Base-by-base conservation (phyloP, 306 rosid species). In the Vigna angularis region DNA sequence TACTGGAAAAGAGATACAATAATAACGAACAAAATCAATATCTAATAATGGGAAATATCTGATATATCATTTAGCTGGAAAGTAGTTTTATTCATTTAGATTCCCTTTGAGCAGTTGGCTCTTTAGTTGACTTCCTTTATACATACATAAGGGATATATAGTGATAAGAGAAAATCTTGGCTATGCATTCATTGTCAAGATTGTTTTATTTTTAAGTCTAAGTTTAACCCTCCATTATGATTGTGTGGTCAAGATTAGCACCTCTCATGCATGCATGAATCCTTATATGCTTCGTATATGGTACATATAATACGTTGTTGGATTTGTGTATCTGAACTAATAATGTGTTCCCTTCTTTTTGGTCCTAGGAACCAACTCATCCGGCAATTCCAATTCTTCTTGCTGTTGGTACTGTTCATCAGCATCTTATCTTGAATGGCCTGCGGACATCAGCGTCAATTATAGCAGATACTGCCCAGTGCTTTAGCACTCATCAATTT, bases 401-500 rank as follows among this genome's bases (percentile, higher is more conserved):
- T 51, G 98, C 99, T 62, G 93, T 95, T 47, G 99, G 99, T 74
- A 92, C 99, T 73, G 96, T 95, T 81, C 99, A 95, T 84, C 99
- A 95, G 88, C 99, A 95, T 88, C 93, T 95, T 73, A 95, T 95
- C 80, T 91, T 88, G 75, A 95, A 93, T 83, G 99, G 99, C 30
- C 83, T 93, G 86, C 90, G 99, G 69, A 91, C 80, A 89, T 95
- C 98, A 58, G 96, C 99, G 49, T 91, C 99, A 52, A 86, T 95
- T 72, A 49, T 95, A 68, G 99, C 91, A 12, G 98, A 95, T 63
- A 92, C 99, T 75, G 93, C 99, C 81, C 99, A 95, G 85, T 95
- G 98, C 89, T 95, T 95, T 85, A 95, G 99, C 84, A 95, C 99
- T 69, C 99, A 95, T 88, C 99, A 95, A 51, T 95, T 92, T 86